A percentile compares a stretch with the other conserved stretches of the same genome.
phyloP scores from a whole-genome alignment of 768 basidiomycete species.

The Favolaschia claudopus region DNA sequence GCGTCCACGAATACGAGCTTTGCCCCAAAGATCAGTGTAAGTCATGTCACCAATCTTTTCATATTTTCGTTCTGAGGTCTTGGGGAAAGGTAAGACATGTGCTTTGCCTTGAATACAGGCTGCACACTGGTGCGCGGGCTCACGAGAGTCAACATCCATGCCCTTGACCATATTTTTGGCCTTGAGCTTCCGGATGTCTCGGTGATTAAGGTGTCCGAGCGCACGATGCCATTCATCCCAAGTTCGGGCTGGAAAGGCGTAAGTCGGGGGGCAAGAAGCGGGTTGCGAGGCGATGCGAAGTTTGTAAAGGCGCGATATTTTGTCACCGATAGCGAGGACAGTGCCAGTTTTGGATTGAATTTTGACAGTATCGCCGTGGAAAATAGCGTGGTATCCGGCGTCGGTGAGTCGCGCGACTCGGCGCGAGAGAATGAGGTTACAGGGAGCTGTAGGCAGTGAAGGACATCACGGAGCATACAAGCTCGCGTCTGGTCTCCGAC shows the following conservation, averaged over 20 bases:
- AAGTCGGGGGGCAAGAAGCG: neutral
- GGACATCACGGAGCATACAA: slow-evolving; percentile 6
- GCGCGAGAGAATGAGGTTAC: slow-evolving; percentile 7
- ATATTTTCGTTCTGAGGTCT: slow-evolving; percentile 29
- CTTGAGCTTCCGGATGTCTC: slow-evolving; percentile 24
- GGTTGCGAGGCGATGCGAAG: neutral
- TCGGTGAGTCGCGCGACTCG: slow-evolving; percentile 7
- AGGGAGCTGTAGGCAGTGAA: slow-evolving; percentile 13
- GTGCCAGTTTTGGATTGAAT: neutral
- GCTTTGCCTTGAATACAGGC: slow-evolving; percentile 37
- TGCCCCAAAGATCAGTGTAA: slow-evolving; percentile 20
- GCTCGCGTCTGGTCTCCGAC: neutral
- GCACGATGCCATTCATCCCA: slow-evolving; percentile 33
- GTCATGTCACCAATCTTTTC: slow-evolving; percentile 27
- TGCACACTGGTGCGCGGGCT: slow-evolving; percentile 29
- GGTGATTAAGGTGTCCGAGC: slow-evolving; percentile 34
- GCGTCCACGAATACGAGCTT: neutral
- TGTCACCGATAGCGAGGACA: slow-evolving; percentile 3
- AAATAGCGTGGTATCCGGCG: slow-evolving; percentile 7
- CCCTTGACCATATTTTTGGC: slow-evolving; percentile 32
- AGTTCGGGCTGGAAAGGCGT: slow-evolving; percentile 5
- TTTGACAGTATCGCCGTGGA: slow-evolving; percentile 4
- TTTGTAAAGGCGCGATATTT: slow-evolving; percentile 1
- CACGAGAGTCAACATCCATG: slow-evolving; percentile 27
- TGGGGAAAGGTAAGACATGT: slow-evolving; percentile 33